A percentile compares a stretch with the other conserved stretches of the same genome.
Conservation (phyloP, 1,284 basidiomycete species). For the Cutaneotrichosporon dermatis region DNA sequence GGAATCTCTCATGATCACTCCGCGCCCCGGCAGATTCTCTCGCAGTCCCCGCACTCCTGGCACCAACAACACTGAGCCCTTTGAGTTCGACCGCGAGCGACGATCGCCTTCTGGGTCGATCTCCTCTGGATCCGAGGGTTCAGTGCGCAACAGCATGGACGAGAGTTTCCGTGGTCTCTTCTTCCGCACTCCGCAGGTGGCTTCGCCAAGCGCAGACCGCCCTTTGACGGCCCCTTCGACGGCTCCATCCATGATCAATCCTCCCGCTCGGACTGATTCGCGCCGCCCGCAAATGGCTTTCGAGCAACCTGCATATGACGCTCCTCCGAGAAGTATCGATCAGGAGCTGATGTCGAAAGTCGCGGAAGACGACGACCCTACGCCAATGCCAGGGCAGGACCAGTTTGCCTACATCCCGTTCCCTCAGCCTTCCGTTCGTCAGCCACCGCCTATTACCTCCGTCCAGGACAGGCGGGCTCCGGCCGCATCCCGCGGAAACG, state of each 20-base stretch:
- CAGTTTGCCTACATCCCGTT: too few species aligned
- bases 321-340: too few species aligned
- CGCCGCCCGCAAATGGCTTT: too few species aligned
- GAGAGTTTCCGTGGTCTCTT: constrained; percentile 34
- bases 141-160: constrained; percentile 16
- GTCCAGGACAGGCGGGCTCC: not conserved
- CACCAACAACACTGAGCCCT: not conserved
- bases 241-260: not conserved
- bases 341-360: too few species aligned
- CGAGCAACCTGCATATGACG: too few species aligned
- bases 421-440: too few species aligned
- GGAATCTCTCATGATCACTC: constrained; percentile 4
- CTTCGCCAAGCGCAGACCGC: not conserved
- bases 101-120: constrained; percentile 3
- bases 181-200: constrained; percentile 35
- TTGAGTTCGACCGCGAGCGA: constrained; percentile 10
- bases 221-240: not conserved
- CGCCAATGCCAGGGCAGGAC: too few species aligned
- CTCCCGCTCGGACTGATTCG: too few species aligned
- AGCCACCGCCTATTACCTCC: too few species aligned
- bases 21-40: not conserved
- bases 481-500: not conserved
- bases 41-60: not conserved
- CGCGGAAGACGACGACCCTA: too few species aligned
- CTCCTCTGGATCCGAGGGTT: constrained; percentile 13